Base-by-base conservation (phyloP, 192 early-diverging fungal species). In the Gaertneriomyces semiglobifer region DNA sequence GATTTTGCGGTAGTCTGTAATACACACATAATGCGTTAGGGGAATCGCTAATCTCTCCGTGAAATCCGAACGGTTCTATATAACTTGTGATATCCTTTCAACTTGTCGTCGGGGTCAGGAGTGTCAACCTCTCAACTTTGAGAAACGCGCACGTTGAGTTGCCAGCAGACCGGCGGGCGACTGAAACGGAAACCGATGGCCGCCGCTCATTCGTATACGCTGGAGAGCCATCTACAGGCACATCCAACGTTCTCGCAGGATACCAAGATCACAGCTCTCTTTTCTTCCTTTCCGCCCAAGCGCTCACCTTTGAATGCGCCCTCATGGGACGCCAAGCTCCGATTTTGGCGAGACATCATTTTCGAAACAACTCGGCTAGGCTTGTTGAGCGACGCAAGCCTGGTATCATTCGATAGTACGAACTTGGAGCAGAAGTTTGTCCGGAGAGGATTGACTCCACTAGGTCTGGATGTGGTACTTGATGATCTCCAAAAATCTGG, bases 401-500 rank as follows among this genome's bases (percentile, higher is more conserved):
- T 66, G 20, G 7, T 48, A 1, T 7, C 41, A 6, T 60, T 72
- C 40, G 58, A 65, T 18, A 53, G 40, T 42, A 44, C 47, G 7
- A 45, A 64, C 12, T 33, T 72, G 46, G 64, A 66, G 16, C 42
- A 11, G 8, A 65, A 60, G 48, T 72, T 72, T 42, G 10, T 39
- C 10, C 47, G 64, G 38, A n/a, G 48, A 1, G 51, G 64, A 6
- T 18, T 60, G 5, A 19, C 40, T 11, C 70, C 70, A 12, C 45
- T 50, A 33, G 63, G 70, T n/a, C 42, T 72, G 57, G 58, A 44
- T 25, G 44, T 55, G 18, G 70, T 72, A n/a, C 14, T 72, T 63
- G 70, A 66, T 40, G 3, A 54, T 5, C 9, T 39, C 14, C 10
- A n/a, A 18, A 25, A 46, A 53, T 42, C 53, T 9, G 40, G 46